Conservation (phyloP, 257 asterid genomes). For the Lycium ferocissimum region DNA sequence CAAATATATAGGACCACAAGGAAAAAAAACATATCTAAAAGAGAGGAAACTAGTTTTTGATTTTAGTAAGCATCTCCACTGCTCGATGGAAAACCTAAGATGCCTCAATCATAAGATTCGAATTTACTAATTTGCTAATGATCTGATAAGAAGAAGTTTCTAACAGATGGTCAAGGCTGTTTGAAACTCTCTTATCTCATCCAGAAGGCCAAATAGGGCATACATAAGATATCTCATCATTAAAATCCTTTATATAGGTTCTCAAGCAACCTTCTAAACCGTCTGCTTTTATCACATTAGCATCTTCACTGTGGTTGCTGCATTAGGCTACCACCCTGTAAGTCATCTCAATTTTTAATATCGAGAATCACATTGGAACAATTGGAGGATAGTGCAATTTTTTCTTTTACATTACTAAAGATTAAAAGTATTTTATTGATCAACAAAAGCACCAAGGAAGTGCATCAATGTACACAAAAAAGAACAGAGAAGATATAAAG, state of each 20-base stretch:
- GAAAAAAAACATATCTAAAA: not conserved
- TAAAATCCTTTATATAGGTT: not conserved
- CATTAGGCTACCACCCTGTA: not conserved
- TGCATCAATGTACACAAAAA: not conserved
- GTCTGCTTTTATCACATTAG: not conserved
- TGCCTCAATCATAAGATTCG: not conserved
- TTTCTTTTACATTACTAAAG: not conserved
- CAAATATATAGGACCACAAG: not conserved
- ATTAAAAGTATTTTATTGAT: not conserved
- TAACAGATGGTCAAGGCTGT: not conserved
- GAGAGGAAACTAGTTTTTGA: not conserved
- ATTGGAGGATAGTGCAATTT: not conserved
- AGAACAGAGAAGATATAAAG: not conserved
- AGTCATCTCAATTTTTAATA: not conserved
- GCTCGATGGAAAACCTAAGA: not conserved
- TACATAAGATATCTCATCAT: not conserved
- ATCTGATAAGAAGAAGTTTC: not conserved
- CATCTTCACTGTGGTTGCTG: not conserved
- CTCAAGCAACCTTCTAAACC: not conserved
- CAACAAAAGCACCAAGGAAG: not conserved
- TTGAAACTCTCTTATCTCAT: not conserved
- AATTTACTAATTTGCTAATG: not conserved
- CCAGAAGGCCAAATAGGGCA: not conserved
- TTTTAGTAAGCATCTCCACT: not conserved
- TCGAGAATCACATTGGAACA: not conserved